phyloP scores from a whole-genome alignment of 257 asterid species.

The Mitragyna speciosa region DNA sequence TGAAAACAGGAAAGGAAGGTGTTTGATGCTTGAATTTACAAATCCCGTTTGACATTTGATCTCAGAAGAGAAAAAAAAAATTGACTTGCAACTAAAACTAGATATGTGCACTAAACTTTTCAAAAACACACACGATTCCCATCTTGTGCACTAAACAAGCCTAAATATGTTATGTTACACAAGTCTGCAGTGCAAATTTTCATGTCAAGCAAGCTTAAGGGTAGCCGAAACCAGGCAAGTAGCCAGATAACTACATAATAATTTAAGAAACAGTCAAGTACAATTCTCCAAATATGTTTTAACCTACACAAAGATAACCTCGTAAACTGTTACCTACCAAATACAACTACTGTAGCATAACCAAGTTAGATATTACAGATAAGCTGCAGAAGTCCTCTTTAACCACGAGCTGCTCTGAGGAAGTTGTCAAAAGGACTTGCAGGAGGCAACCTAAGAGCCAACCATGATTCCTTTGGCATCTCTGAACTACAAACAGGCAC shows the following conservation, averaged over 20 bases:
- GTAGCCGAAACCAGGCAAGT: neutral
- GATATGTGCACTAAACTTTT: no score
- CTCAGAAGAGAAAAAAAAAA: no score
- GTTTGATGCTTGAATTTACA: no score
- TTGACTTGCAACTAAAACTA: no score
- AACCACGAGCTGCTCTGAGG: constrained; percentile 95
- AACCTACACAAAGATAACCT: neutral
- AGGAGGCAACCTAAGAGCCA: constrained; percentile 86
- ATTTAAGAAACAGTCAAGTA: neutral
- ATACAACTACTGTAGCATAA: constrained; percentile 8
- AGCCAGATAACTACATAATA: neutral
- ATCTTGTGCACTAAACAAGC: neutral
- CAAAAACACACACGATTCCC: neutral
- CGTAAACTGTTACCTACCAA: neutral
- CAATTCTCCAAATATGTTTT: neutral
- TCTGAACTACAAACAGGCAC: constrained; percentile 22
- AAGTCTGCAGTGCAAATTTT: neutral
- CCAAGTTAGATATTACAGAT: neutral
- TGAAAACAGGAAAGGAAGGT: no score
- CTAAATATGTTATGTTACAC: neutral
- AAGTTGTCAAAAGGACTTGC: constrained; percentile 98
- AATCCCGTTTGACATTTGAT: no score
- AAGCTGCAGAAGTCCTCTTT: neutral
- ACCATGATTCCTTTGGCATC: constrained; percentile 52
- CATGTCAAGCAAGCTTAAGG: neutral